Percentiles rank a stretch among this genome's conserved stretches.
These are phyloP conservation scores for Metschnikowia reukaufii DNA, from an alignment of 805 yeast genomes.

Conservation along the genomic window DNA sequence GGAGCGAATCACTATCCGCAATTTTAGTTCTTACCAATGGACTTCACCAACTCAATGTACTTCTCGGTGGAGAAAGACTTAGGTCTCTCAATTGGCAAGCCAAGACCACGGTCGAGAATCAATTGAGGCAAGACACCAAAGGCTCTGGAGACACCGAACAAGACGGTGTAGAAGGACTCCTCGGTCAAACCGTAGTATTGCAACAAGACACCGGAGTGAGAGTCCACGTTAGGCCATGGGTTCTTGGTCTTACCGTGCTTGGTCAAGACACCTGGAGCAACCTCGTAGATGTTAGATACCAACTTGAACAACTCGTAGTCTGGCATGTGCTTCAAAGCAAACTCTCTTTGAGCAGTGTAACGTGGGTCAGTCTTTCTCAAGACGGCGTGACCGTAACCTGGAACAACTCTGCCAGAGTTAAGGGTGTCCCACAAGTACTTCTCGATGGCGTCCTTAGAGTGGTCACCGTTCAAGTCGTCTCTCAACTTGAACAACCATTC, in stretches of 20 bases:
- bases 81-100: constrained; percentile 82
- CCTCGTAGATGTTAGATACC: constrained; percentile 62
- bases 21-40: constrained; percentile 21
- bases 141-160: constrained; percentile 80
- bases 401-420: constrained; percentile 74
- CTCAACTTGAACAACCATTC: constrained; percentile 68
- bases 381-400: constrained; percentile 89
- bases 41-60: constrained; percentile 26
- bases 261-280: constrained; percentile 73
- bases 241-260: constrained; percentile 83
- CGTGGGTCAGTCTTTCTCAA: constrained; percentile 82
- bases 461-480: constrained; percentile 61
- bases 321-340: constrained; percentile 61
- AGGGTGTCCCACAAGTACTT: constrained; percentile 69
- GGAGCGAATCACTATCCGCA: constrained; percentile 2
- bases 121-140: constrained; percentile 78
- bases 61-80: constrained; percentile 45
- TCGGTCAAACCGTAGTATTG: constrained; percentile 78
- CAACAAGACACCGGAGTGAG: constrained; percentile 75
- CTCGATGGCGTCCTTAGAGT: constrained; percentile 54
- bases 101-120: constrained; percentile 74
- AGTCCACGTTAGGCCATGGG: constrained; percentile 84
- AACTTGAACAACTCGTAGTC: constrained; percentile 64
- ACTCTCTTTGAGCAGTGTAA: constrained; percentile 69
- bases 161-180: constrained; percentile 72